phyloP scores from a whole-genome alignment of 768 basidiomycete species.

The Tricholoma sp. region DNA sequence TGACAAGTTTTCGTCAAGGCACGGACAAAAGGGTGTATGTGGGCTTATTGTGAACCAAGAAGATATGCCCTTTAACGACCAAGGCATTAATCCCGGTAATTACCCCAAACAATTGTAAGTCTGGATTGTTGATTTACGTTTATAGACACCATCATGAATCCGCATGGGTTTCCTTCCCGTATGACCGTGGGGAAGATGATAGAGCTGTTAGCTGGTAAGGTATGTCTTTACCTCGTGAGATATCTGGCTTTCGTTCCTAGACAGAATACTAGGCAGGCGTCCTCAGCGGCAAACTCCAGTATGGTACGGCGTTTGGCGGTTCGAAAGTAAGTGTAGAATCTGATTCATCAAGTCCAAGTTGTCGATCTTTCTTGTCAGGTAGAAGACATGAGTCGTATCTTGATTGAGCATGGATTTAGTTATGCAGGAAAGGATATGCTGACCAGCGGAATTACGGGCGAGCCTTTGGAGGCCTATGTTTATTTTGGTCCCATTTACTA shows the following conservation, averaged over 20 bases:
- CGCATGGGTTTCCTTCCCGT: slow-evolving; percentile 97
- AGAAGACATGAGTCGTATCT: slow-evolving; percentile 95
- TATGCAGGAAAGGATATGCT: slow-evolving; percentile 99
- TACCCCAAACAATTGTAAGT: slow-evolving; percentile 10
- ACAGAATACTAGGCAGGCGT: slow-evolving; percentile 70
- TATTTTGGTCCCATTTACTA: slow-evolving; percentile 99
- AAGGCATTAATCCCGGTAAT: slow-evolving; percentile 87
- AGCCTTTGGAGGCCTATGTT: slow-evolving; percentile 93
- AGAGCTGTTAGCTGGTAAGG: slow-evolving; percentile 93
- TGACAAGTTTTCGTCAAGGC: slow-evolving; percentile 97
- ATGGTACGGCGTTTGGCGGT: slow-evolving; percentile 96
- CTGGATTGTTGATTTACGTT: slow-evolving; percentile 9
- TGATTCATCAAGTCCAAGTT: background rate
- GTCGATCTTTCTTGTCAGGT: slow-evolving; percentile 44
- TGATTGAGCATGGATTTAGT: slow-evolving; percentile 93
- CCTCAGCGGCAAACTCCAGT: slow-evolving; percentile 81
- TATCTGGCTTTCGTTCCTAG: background rate
- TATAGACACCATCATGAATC: slow-evolving; percentile 98
- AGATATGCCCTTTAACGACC: slow-evolving; percentile 99
- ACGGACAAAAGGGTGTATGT: slow-evolving; percentile 99
- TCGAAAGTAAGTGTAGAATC: slow-evolving; percentile 62
- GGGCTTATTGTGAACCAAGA: slow-evolving; percentile 98
- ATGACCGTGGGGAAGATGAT: slow-evolving; percentile 99
- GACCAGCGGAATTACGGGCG: slow-evolving; percentile 96
- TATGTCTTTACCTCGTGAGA: slow-evolving; percentile 20